Base-by-base conservation (phyloP, 257 asterid species). In the Solanum sparsipilum region DNA sequence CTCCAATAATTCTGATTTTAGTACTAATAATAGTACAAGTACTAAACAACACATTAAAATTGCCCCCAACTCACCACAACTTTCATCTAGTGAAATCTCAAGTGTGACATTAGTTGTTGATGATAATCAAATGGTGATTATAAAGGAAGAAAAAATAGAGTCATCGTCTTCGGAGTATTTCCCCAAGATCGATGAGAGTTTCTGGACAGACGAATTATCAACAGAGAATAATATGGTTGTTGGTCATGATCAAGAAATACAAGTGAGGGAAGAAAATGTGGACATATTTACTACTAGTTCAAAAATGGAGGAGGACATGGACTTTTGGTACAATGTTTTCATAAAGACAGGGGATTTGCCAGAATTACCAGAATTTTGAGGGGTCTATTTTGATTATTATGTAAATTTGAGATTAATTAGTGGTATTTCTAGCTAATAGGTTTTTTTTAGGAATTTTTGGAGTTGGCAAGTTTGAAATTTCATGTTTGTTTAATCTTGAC, bases 241-340 rank as follows among this genome's bases (percentile, higher is more conserved):
- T 41, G 23, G 11, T 35, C 48, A 34, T 31, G 58, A 29, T 31
- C 39, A 79, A 3, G 85, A 44, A 44, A 3, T 56, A 72, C 71
- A 60, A 86, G 72, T 72, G 56, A 78, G 23, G 16, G 82, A 86
- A 63, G 72, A 86, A 44, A 68, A 70, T 71, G 48, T 46, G 36
- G 88, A 86, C 68, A 32, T 2, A 36, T 9, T 70, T 16, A 31
- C 23, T 23, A 44, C 38, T 60, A 23, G 44, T 34, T 44, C 84
- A 31, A 86, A 29, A 72, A 46, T 63, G 82, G 68, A 29, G 73
- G 88, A 86, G 35, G 88, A 86, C 34, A 70, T 72, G 88, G 88
- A 86, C 73, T 86, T 86, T 48, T 86, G 88, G 88, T 86, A 72
- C 84, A 71, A 86, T 56, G 72, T 86, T 86, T 86, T 86, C 82